Base-by-base conservation (phyloP, 2,329 filamentous ascomycete species). In the Fusarium nurragi region DNA sequence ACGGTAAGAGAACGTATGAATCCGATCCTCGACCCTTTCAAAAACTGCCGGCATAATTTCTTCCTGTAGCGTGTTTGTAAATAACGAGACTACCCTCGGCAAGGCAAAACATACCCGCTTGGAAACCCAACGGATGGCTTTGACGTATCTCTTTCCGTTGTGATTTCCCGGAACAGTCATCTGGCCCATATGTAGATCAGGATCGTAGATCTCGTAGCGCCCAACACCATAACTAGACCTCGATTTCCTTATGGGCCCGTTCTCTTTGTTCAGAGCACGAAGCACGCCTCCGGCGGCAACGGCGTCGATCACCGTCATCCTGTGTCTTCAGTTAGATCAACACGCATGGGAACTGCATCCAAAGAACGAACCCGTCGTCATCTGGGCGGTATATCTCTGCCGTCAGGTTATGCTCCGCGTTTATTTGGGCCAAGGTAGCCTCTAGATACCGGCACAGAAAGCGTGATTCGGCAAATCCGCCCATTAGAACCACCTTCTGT, bases 401-500 rank as follows among this genome's bases (percentile, higher is more conserved):
- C 8, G 6, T 7, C 11, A 10, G 30, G 9, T 21, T n/a, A 1
- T 18, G 9, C 1, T 19, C 5, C 6, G 22, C 18, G 4, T 47
- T 39, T 4, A 39, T 19, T 1, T 7, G 0, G 4, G 9, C 12
- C 6, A 60, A 5, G 7, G n/a, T n/a, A 6, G 5, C 13, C 6
- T 12, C 7, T 1, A 60, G 3, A 22, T 23, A 23, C 3, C 14
- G 16, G 12, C 9, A 5, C 4, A 54, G 23, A 10, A 37, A 30
- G 4, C 4, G 11, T 1, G 58, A 61, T 4, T 16, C 21, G 4
- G 47, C 43, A n/a, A 61, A 61, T 3, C 58, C 58, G 3, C 58
- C 54, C 5, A 59, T 45, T 14, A 60, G 9, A 7, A 54, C 19
- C 5, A 61, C 54, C 5, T 23, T 37, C 43, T 61, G 11, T 9